Conservation (phyloP, 495 filamentous ascomycete genomes). For the Penicillium canescens region DNA sequence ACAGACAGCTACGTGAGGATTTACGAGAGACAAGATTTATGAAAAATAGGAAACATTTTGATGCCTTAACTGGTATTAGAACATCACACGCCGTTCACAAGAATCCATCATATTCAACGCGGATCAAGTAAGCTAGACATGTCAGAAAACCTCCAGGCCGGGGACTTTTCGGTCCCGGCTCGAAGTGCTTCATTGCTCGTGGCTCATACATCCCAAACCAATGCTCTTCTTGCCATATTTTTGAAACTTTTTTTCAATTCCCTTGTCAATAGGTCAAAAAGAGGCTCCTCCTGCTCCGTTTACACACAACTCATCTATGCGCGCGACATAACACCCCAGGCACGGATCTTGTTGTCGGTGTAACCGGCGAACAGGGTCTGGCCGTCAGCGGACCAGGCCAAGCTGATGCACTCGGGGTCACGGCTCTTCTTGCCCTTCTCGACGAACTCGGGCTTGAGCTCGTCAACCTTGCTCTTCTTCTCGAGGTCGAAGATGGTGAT, state of each 20-base stretch:
- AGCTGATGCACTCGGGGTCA: slow-evolving; percentile 95
- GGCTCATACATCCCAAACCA: slow-evolving; percentile 53
- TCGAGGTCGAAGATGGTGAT: slow-evolving; percentile 99
- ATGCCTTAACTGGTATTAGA: slow-evolving; percentile 47
- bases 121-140: slow-evolving; percentile 43
- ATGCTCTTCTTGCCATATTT: slow-evolving; percentile 40
- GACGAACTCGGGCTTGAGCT: slow-evolving; percentile 98
- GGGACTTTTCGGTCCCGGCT: slow-evolving; percentile 15
- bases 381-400: slow-evolving; percentile 97
- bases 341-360: slow-evolving; percentile 99
- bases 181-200: slow-evolving; percentile 49
- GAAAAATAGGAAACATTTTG: slow-evolving; percentile 40
- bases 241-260: slow-evolving; percentile 38
- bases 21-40: slow-evolving; percentile 5
- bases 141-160: slow-evolving; percentile 34
- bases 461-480: slow-evolving; percentile 99
- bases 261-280: slow-evolving; percentile 35
- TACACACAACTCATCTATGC: slow-evolving; percentile 41
- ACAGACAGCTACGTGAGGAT: not conserved
- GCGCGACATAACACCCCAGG: slow-evolving; percentile 93
- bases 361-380: slow-evolving; percentile 99
- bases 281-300: slow-evolving; percentile 27
- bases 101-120: slow-evolving; percentile 38
- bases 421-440: slow-evolving; percentile 97
- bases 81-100: slow-evolving; percentile 41